A percentile compares a stretch with the other conserved stretches of the same genome.
These are phyloP conservation scores for Achaetomium macrosporum DNA, from an alignment of 2,329 filamentous ascomycete genomes.

Conservation along the genomic window DNA sequence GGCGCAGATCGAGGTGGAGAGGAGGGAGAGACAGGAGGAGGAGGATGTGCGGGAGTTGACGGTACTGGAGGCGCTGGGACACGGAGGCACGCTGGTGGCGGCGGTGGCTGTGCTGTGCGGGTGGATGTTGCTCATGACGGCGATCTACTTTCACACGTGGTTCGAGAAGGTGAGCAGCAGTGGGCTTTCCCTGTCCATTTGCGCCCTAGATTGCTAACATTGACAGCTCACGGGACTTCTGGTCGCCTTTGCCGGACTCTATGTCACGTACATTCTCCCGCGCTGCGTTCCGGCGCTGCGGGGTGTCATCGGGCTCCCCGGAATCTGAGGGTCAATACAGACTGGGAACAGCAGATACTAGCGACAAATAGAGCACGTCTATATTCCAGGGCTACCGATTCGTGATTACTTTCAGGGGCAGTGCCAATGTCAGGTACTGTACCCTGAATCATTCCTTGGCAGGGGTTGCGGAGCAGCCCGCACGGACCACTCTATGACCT, in stretches of 20 bases:
- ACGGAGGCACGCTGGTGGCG: conserved; percentile 51
- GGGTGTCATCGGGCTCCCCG: conserved; percentile 44
- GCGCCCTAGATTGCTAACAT: conserved; percentile 22
- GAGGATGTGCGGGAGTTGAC: conserved; percentile 21
- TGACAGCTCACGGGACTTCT: conserved; percentile 48
- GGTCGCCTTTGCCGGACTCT: conserved; percentile 42
- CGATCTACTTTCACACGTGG: conserved; percentile 98
- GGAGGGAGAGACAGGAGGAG: conserved; percentile 15
- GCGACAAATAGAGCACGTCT: background rate
- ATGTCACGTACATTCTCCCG: conserved; percentile 47
- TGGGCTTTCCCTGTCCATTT: background rate
- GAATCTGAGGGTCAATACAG: conserved; percentile 34
- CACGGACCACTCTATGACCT: conserved; percentile 26
- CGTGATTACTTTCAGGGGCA: no score
- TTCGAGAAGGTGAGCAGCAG: conserved; percentile 74
- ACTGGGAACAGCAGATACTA: no score
- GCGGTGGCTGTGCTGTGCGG: conserved; percentile 64
- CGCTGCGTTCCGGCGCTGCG: conserved; percentile 44
- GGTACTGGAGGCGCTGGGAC: conserved; percentile 32
- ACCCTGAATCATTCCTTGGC: background rate
- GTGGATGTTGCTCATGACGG: conserved; percentile 99
- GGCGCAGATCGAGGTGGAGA: conserved; percentile 43
- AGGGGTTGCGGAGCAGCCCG: conserved; percentile 5
- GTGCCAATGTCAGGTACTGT: no score
- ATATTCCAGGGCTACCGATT: no score